phyloP scores from a whole-genome alignment of 2,329 filamentous ascomycete species.

The Sarocladium kiliense region DNA sequence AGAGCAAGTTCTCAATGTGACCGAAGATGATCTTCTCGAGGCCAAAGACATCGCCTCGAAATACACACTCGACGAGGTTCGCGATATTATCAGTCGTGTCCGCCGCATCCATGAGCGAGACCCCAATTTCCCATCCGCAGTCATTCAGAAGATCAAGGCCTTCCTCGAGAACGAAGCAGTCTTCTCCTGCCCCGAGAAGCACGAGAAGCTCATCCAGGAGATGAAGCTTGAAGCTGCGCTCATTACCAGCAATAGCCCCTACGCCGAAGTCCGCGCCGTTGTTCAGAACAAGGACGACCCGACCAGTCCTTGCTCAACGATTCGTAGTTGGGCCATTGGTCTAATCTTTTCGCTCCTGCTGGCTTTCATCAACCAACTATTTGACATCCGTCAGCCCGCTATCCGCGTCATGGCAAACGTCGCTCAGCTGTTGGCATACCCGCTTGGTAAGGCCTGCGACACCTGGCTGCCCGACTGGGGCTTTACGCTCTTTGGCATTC shows the following conservation, averaged over 20 bases:
- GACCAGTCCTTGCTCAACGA: slow-evolving; percentile 44
- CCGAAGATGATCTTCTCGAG: slow-evolving; percentile 40
- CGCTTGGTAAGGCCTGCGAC: slow-evolving; percentile 46
- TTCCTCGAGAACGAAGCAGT: slow-evolving; percentile 40
- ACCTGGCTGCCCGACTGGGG: slow-evolving; percentile 44
- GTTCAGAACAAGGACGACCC: slow-evolving; percentile 52
- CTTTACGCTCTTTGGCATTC: slow-evolving; percentile 39
- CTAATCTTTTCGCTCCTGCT: slow-evolving; percentile 44
- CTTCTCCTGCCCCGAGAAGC: slow-evolving; percentile 37
- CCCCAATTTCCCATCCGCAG: slow-evolving; percentile 34
- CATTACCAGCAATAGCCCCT: slow-evolving; percentile 51
- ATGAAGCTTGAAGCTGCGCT: slow-evolving; percentile 52
- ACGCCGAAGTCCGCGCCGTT: slow-evolving; percentile 51
- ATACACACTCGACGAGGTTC: slow-evolving; percentile 37
- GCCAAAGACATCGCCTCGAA: slow-evolving; percentile 38
- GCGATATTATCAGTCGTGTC: slow-evolving; percentile 35
- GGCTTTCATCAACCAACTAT: slow-evolving; percentile 51
- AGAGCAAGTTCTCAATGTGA: slow-evolving; percentile 38
- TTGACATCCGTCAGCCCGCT: slow-evolving; percentile 50
- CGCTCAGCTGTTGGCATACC: slow-evolving; percentile 51
- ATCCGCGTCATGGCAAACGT: slow-evolving; percentile 52
- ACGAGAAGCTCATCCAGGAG: slow-evolving; percentile 43
- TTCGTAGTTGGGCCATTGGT: slow-evolving; percentile 50
- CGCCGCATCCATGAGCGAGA: slow-evolving; percentile 36
- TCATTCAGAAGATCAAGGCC: slow-evolving; percentile 34